Percentiles rank a stretch among this genome's conserved stretches.
Conservation (phyloP, 805 yeast species). For the Barnettozyma vustinii region DNA sequence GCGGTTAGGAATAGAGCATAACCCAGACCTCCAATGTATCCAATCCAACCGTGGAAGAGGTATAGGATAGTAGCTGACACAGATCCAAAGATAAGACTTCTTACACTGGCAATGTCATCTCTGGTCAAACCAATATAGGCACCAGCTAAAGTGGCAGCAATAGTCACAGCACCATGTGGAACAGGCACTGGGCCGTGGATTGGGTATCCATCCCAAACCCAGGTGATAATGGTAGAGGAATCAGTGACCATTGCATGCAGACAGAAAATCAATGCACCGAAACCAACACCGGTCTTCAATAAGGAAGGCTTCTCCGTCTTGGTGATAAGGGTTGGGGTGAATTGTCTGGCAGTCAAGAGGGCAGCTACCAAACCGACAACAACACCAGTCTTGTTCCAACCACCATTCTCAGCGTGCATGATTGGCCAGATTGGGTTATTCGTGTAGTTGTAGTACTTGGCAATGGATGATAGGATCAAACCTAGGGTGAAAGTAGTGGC, state of each 20-base stretch:
- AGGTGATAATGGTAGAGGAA: conserved; percentile 77
- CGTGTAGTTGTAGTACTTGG: conserved; percentile 72
- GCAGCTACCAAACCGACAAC: conserved; percentile 60
- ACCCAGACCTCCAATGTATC: conserved; percentile 66
- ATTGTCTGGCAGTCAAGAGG: conserved; percentile 44
- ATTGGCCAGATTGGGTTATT: conserved; percentile 97
- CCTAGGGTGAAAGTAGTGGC: conserved; percentile 63
- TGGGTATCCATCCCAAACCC: conserved; percentile 97
- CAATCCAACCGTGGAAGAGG: conserved; percentile 57
- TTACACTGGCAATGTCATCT: conserved; percentile 17
- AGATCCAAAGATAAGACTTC: conserved; percentile 45
- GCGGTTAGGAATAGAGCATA: conserved; percentile 64
- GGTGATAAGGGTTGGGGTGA: conserved; percentile 1
- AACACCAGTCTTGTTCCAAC: conserved; percentile 70
- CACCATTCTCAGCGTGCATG: conserved; percentile 81
- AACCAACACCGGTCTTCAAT: conserved; percentile 54
- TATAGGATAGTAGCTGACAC: conserved; percentile 37
- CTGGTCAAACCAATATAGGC: conserved; percentile 36
- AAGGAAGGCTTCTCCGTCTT: conserved; percentile 33
- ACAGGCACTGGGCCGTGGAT: conserved; percentile 82
- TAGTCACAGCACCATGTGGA: conserved; percentile 66
- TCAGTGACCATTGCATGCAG: conserved; percentile 75
- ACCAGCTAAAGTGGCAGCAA: conserved; percentile 57
- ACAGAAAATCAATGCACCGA: conserved; percentile 72
- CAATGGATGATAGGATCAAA: conserved; percentile 61